These are phyloP conservation scores for Blepharisma stoltei DNA, from an alignment of 73 alveolate species.

Conservation along the genomic window DNA sequence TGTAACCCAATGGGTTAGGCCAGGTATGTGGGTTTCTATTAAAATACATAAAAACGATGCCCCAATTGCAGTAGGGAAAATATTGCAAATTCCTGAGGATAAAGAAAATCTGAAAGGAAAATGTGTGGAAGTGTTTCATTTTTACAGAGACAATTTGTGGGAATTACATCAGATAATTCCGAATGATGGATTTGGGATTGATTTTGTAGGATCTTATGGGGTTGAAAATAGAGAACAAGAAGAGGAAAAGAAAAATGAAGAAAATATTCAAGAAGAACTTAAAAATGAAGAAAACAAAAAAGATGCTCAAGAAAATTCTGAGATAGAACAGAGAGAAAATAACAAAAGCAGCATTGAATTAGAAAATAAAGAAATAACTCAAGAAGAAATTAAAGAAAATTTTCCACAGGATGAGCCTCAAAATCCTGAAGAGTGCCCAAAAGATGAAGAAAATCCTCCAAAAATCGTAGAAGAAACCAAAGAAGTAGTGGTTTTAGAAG, in stretches of 20 bases:
- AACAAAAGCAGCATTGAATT: neutral
- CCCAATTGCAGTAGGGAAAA: slow-evolving; percentile 9
- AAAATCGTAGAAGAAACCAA: neutral
- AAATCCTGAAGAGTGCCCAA: neutral
- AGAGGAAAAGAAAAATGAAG: neutral
- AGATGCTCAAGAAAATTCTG: neutral
- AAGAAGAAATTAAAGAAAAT: neutral
- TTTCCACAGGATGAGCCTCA: neutral
- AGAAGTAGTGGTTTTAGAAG: neutral
- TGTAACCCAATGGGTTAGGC: neutral
- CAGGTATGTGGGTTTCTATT: neutral
- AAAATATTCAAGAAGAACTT: neutral
- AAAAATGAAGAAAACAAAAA: neutral
- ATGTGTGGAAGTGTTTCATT: slow-evolving; percentile 19
- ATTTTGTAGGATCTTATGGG: neutral
- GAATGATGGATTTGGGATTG: slow-evolving; percentile 21
- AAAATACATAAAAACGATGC: neutral
- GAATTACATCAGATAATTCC: neutral
- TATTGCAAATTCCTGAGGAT: neutral
- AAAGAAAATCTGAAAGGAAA: neutral
- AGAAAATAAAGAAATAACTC: neutral
- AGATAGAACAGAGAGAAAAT: neutral
- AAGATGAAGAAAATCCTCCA: neutral
- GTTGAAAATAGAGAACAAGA: neutral
- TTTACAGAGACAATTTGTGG: slow-evolving; percentile 12